phyloP scores from a whole-genome alignment of 345 rosid species.

The Cardamine occulta region DNA sequence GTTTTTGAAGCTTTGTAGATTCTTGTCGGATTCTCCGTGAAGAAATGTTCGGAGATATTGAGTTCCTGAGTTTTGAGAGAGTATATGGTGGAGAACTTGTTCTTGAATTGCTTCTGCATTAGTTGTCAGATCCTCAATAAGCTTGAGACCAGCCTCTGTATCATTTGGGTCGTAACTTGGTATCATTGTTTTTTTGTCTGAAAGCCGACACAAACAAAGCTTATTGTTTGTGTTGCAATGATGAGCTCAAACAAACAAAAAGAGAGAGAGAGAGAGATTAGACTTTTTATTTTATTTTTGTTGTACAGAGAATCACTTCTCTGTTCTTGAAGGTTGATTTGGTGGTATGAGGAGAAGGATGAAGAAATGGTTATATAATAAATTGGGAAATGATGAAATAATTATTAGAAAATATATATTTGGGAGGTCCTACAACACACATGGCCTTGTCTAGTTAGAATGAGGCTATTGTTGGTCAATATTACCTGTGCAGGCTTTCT shows the following conservation, averaged over 20 bases:
- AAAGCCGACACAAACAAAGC: constrained; percentile 33
- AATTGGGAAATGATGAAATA: constrained; percentile 48
- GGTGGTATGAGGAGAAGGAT: constrained; percentile 43
- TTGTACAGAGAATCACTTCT: constrained; percentile 21
- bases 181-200: constrained; percentile 53
- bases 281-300: background rate
- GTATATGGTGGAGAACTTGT: constrained; percentile 62
- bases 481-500: constrained; percentile 49
- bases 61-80: constrained; percentile 58
- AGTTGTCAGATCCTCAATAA: constrained; percentile 73
- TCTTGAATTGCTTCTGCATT: constrained; percentile 64
- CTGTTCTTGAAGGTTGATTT: constrained; percentile 41
- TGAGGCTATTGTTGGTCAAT: constrained; percentile 64
- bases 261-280: background rate
- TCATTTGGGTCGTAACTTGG: constrained; percentile 75
- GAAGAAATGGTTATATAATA: constrained; percentile 64
- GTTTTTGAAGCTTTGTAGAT: constrained; percentile 55
- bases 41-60: constrained; percentile 68
- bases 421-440: constrained; percentile 82
- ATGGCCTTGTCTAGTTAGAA: constrained; percentile 85
- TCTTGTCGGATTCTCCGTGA: constrained; percentile 51
- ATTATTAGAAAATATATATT: constrained; percentile 42
- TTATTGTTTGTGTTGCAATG: constrained; percentile 38
- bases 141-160: constrained; percentile 67
- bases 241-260: background rate